Evolutionary conservation across 75 land plant species (phyloP), one percentile per base, ranked within the genome.

Genomic region (Cupressus sempervirens): DNA sequence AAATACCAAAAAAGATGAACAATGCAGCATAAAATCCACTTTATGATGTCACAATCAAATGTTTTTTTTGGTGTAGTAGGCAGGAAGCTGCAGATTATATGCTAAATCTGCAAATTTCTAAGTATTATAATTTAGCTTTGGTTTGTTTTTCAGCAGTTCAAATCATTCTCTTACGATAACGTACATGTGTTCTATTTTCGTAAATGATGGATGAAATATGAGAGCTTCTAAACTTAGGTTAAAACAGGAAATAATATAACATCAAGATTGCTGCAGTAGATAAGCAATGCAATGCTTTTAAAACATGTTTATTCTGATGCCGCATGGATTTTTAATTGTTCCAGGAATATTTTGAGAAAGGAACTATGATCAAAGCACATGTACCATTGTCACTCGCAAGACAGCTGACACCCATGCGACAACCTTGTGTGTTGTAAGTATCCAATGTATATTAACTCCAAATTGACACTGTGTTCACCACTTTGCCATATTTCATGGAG

Each of bases 301-400:
- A 43, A 32, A 36, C 38, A 43, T 85, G 26, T 46, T 48, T 77
- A 14, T 34, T 34, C 18, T 73, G 32, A 35, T 65, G 20, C 0
- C 68, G 30, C 79, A 38, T 53, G 45, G 40, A 52, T 26, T 38
- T 48, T 68, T 70, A 14, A 45, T 29, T 80, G 23, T 87, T 87
- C 53, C 84, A 96, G 98, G 98, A 96, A 81, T 93, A 96, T 83
- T 88, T 83, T 72, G 96, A 92, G 80, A 88, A 84, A 68, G 98
- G 95, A 72, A 94, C 98, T 46, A 76, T 96, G 72, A 81, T 96
- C 79, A 90, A 83, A 88, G 98, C 96, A 75, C 87, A 93, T 89
- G 98, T 96, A 3, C 98, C 98, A 2, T 90, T 95, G 75, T 85
- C 94, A 40, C 89, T 93, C 34, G 94, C 98, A 30, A 92, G 94